Percentiles rank a stretch among this genome's conserved stretches.
Conservation (phyloP, 176 grass and related monocot species). For the Neostapfia colusana region DNA sequence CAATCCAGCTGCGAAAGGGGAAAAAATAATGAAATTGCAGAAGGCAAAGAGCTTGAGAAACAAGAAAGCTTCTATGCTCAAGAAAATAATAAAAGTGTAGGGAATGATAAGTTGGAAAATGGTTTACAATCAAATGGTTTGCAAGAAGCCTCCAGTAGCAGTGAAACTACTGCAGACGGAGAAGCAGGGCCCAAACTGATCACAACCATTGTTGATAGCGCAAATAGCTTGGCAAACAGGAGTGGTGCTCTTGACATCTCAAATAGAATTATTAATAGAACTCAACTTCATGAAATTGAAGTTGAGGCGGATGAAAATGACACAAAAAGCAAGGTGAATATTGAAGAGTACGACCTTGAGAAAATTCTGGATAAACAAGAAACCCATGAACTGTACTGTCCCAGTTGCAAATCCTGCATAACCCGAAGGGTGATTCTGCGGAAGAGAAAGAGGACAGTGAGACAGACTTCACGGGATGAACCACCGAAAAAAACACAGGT, state of each 20-base stretch:
- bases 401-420: conserved; percentile 87
- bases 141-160: conserved; percentile 5
- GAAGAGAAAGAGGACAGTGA: conserved; percentile 73
- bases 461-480: conserved; percentile 24
- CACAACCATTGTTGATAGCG: background rate
- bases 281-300: conserved; percentile 30
- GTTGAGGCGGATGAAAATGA: conserved; percentile 14
- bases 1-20: conserved; percentile 14
- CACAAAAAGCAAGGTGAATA: conserved; percentile 6
- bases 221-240: background rate
- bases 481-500: conserved; percentile 49
- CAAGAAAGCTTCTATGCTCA: conserved; percentile 14
- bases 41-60: conserved; percentile 15
- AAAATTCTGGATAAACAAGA: conserved; percentile 80
- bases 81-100: conserved; percentile 27
- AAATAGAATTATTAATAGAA: conserved; percentile 8
- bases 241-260: conserved; percentile 15
- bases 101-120: conserved; percentile 30
- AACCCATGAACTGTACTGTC: conserved; percentile 78
- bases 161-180: conserved; percentile 19
- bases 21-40: background rate
- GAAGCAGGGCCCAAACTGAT: conserved; percentile 19
- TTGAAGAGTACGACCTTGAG: conserved; percentile 65
- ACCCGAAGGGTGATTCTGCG: conserved; percentile 80
- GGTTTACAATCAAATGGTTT: conserved; percentile 41